Percentiles rank a stretch among this genome's conserved stretches.
These are phyloP conservation scores for Citrus trifoliata DNA, from an alignment of 345 rosid species.

Conservation along the genomic window DNA sequence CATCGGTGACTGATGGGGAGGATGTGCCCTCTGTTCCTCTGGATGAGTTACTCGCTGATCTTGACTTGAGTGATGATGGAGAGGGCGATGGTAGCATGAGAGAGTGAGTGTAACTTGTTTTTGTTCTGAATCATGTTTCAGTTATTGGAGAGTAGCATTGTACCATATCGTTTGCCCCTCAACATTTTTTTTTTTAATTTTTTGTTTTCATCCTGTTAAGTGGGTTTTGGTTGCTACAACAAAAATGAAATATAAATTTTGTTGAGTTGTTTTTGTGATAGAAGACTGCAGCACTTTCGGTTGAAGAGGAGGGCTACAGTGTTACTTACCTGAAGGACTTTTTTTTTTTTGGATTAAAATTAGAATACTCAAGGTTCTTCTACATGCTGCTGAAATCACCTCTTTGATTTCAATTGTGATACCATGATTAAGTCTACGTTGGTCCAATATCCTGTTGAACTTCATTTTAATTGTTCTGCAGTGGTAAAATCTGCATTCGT, in stretches of 20 bases:
- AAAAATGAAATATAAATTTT: neutral
- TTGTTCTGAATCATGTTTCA: neutral
- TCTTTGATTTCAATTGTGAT: too few species aligned
- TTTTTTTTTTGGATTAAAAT: too few species aligned
- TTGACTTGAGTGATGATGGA: slow-evolving; percentile 37
- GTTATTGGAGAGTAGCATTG: neutral
- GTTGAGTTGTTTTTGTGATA: neutral
- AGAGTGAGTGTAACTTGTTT: slow-evolving; percentile 19
- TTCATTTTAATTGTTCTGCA: too few species aligned
- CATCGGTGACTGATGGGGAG: slow-evolving; percentile 51
- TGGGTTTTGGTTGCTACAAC: neutral
- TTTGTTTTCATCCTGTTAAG: neutral
- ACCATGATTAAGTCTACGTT: too few species aligned
- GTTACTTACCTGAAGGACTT: neutral
- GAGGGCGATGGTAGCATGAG: slow-evolving; percentile 35
- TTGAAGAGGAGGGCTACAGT: neutral
- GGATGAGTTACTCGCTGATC: slow-evolving; percentile 57
- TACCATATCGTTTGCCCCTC: neutral
- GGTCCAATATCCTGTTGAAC: too few species aligned
- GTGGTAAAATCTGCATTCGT: too few species aligned
- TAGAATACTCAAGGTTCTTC: too few species aligned
- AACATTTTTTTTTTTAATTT: too few species aligned
- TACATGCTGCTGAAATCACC: too few species aligned
- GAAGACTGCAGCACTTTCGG: neutral
- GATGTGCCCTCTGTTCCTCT: slow-evolving; percentile 45